Base-by-base conservation (phyloP, 2,329 filamentous ascomycete genomes). In the Colletotrichum costaricense region DNA sequence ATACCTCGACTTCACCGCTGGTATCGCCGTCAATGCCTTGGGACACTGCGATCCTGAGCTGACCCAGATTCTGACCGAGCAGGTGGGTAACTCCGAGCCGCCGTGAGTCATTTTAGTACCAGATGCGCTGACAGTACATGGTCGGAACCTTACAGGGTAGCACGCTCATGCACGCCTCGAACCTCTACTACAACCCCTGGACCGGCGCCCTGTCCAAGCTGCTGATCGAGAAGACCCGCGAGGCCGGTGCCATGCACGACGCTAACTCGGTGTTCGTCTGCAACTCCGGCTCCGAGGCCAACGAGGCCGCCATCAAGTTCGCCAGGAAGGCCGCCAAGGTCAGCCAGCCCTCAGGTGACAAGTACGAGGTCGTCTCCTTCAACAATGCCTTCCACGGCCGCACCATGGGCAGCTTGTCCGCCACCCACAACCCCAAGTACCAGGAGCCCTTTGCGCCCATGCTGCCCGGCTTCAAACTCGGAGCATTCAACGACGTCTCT, bases 301-400 rank as follows among this genome's bases (percentile, higher is more conserved):
- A 99, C 83, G 97, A 99, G 85, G 97, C 96, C 1, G 97, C 96
- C 46, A 93, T 99, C 82, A 99, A 99, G 83, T 98, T 99, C 79
- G 94, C 96, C 24, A 91, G 97, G 78, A 99, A 99, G 84, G 92
- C 93, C 26, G 95, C 95, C 78, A 96, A 96, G 82, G 86, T 91
- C 11, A 78, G 92, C 33, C 93, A 95, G 75, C 91, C 93, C 1
- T 90, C 90, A 0, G 93, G 93, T 60, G 84, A 83, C 24, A 98
- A 98, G 86, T 83, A 90, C 78, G 95, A 98, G 79, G 85, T 99
- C 60, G 94, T 98, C 64, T 97, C 95, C 19, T 99, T 98, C 87
- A 86, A 94, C 78, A 93, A 93, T 78, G 95, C 94, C 52, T 99
- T 99, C 88, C 97, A 99, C 83, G 97, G 97, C 78, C 93, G 97